A percentile compares a stretch with the other conserved stretches of the same genome.
Conservation (phyloP, 148 eudicot species). For the Rhododendron griersonianum region DNA sequence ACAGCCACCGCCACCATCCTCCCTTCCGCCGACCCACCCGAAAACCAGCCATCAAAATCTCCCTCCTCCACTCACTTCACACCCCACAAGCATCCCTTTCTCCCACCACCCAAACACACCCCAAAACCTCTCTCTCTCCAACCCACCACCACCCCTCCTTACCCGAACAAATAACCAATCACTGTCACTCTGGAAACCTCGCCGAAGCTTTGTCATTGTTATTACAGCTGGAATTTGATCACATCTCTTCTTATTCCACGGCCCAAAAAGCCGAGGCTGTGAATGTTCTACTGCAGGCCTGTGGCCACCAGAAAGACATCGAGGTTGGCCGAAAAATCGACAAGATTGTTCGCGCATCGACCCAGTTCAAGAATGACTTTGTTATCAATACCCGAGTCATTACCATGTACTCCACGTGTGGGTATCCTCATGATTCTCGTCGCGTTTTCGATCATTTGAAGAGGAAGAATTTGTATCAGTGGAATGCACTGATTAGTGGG, state of each 20-base stretch:
- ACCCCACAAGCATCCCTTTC: slow-evolving; percentile 5
- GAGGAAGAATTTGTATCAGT: slow-evolving; percentile 38
- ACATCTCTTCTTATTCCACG: not conserved
- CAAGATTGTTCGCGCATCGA: slow-evolving; percentile 21
- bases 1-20: not conserved
- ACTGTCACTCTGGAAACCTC: slow-evolving; percentile 25
- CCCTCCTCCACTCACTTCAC: not conserved
- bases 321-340: slow-evolving; percentile 40
- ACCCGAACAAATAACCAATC: slow-evolving; percentile 13
- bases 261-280: slow-evolving; percentile 20
- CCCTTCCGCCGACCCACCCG: not conserved
- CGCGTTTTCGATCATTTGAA: slow-evolving; percentile 31
- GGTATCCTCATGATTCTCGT: slow-evolving; percentile 36
- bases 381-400: slow-evolving; percentile 41
- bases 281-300: slow-evolving; percentile 36
- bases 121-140: not conserved
- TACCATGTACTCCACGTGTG: slow-evolving; percentile 52
- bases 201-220: slow-evolving; percentile 26
- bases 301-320: slow-evolving; percentile 39
- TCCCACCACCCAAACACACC: slow-evolving; percentile 1
- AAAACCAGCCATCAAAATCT: not conserved
- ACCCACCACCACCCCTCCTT: slow-evolving; percentile 1
- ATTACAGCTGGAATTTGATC: slow-evolving; percentile 5
- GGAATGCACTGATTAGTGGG: slow-evolving; percentile 59
- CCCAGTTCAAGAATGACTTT: slow-evolving; percentile 27